Evolutionary conservation across 495 filamentous ascomycete genomes (phyloP).

Genomic region (Collariella sp.): DNA sequence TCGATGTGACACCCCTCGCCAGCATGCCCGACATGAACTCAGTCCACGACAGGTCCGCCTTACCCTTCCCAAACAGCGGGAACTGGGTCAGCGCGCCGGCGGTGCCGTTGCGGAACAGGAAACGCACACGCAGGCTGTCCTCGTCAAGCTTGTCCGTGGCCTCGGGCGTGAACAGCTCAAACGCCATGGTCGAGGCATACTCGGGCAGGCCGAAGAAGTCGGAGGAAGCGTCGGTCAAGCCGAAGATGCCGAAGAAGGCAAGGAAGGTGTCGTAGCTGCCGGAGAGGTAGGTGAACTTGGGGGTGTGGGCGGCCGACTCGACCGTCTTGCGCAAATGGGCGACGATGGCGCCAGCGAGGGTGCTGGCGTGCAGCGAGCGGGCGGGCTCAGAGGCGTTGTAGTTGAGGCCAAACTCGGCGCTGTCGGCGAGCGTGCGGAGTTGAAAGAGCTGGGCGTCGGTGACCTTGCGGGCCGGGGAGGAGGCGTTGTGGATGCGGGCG

Average conservation of each 20-base stretch:
- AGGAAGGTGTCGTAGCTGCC: conserved; percentile 23
- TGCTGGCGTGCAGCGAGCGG: conserved; percentile 10
- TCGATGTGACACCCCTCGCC: not conserved
- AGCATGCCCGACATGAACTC: conserved; percentile 9
- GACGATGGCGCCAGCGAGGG: conserved; percentile 10
- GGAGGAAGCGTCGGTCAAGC: conserved; percentile 1
- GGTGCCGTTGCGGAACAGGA: conserved; percentile 18
- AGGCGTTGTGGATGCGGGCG: conserved; percentile 14
- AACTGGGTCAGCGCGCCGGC: not conserved
- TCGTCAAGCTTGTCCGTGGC: not conserved
- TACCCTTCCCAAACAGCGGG: conserved; percentile 12
- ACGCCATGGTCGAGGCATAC: conserved; percentile 19
- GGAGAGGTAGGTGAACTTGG: conserved; percentile 13
- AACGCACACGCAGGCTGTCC: conserved; percentile 7
- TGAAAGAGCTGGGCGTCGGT: conserved; percentile 8
- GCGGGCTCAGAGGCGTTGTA: conserved; percentile 15
- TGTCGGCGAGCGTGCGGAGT: conserved; percentile 18
- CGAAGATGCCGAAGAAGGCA: conserved; percentile 14
- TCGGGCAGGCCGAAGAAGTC: conserved; percentile 17
- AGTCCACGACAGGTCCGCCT: conserved; percentile 6
- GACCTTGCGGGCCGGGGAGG: conserved; percentile 1
- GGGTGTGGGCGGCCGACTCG: not conserved
- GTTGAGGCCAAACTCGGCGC: conserved; percentile 27
- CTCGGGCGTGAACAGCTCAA: conserved; percentile 14
- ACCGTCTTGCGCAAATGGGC: conserved; percentile 15